Evolutionary conservation across 2,329 filamentous ascomycete species (phyloP).

Genomic region (Acephala macrosclerotiorum): DNA sequence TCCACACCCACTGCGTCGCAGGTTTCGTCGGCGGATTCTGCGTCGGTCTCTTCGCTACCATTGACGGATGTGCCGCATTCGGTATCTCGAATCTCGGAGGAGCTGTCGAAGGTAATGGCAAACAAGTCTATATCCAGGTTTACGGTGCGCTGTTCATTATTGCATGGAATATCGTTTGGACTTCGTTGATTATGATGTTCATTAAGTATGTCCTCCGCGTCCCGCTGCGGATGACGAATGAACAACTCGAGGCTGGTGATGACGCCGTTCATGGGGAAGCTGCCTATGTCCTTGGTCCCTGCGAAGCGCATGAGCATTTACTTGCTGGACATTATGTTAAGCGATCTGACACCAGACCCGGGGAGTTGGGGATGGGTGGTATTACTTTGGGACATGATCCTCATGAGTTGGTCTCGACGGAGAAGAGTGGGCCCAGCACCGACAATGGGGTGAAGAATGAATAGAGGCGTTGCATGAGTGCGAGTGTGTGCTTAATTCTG

Average conservation of each 20-base stretch:
- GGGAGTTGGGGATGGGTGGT: constrained; percentile 30
- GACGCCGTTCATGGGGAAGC: constrained; percentile 49
- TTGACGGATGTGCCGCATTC: constrained; percentile 55
- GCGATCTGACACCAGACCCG: constrained; percentile 19
- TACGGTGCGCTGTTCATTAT: constrained; percentile 55
- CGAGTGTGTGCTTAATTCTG: neutral
- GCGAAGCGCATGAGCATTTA: constrained; percentile 32
- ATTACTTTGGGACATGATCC: constrained; percentile 31
- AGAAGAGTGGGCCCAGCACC: constrained; percentile 13
- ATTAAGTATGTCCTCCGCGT: constrained; percentile 58
- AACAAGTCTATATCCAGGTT: constrained; percentile 47
- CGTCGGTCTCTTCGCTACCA: constrained; percentile 55
- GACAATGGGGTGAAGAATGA: neutral
- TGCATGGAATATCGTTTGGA: constrained; percentile 59
- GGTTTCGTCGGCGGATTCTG: constrained; percentile 54
- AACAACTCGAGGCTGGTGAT: constrained; percentile 53
- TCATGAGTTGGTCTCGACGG: neutral
- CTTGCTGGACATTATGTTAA: constrained; percentile 30
- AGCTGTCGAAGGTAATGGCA: constrained; percentile 58
- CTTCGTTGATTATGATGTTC: constrained; percentile 55
- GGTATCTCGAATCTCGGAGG: constrained; percentile 53
- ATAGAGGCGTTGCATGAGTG: neutral
- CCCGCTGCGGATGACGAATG: constrained; percentile 55
- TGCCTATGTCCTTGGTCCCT: constrained; percentile 31
- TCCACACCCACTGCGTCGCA: constrained; percentile 57